A percentile compares a stretch with the other conserved stretches of the same genome.
Conservation (phyloP, 2,329 filamentous ascomycete genomes). For the Penicillium frequentans region DNA sequence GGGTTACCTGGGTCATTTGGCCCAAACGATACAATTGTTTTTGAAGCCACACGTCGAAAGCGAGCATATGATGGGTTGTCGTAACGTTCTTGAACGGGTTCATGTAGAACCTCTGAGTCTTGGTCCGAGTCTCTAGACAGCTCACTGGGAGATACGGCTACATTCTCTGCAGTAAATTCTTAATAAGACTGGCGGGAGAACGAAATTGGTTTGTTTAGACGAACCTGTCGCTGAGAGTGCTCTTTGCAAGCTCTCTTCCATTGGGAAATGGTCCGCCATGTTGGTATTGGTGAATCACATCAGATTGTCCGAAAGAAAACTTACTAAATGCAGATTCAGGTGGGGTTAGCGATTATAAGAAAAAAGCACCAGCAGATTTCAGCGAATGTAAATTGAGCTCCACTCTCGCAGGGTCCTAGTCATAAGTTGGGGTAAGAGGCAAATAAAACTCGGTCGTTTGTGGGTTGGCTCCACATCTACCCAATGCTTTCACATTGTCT, state of each 20-base stretch:
- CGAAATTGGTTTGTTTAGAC: neutral
- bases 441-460: slow-evolving; percentile 13
- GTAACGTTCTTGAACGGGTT: slow-evolving; percentile 28
- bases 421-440: slow-evolving; percentile 9
- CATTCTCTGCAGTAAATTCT: slow-evolving; percentile 3
- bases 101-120: slow-evolving; percentile 20
- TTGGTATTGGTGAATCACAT: slow-evolving; percentile 1
- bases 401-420: slow-evolving; percentile 12
- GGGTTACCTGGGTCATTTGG: slow-evolving; percentile 36
- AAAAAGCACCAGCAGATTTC: neutral
- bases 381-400: slow-evolving; percentile 8
- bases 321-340: slow-evolving; percentile 10
- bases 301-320: neutral
- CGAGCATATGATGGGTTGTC: slow-evolving; percentile 26
- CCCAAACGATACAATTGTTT: slow-evolving; percentile 37
- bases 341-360: slow-evolving; percentile 10
- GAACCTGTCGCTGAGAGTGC: slow-evolving; percentile 1
- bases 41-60: slow-evolving; percentile 36
- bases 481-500: slow-evolving; percentile 9
- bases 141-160: slow-evolving; percentile 11
- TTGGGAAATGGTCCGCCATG: slow-evolving; percentile 18
- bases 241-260: slow-evolving; percentile 20
- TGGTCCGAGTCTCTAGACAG: slow-evolving; percentile 14
- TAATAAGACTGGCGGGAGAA: neutral
- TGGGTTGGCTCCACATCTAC: slow-evolving; percentile 17